phyloP scores from a whole-genome alignment of 331 rosid species.

The Cydonia oblonga region DNA sequence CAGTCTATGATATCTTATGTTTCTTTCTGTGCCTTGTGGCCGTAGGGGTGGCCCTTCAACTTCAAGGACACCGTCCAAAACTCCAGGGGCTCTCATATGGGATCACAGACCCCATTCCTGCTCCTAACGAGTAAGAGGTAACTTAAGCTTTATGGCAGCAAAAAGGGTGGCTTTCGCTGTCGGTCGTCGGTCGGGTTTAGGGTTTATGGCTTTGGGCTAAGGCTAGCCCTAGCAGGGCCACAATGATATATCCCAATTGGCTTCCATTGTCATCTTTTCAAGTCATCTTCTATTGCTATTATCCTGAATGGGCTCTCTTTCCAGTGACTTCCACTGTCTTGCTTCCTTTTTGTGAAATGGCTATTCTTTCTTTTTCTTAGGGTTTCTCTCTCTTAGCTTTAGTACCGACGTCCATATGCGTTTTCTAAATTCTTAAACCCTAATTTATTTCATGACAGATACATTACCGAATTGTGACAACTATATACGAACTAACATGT shows the following conservation, averaged over 20 bases:
- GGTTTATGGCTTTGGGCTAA: slow-evolving; percentile 11
- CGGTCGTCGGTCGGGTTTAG: slow-evolving; percentile 29
- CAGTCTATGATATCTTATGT: background rate
- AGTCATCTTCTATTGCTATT: slow-evolving; percentile 24
- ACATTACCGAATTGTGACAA: background rate
- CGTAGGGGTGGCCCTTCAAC: slow-evolving; percentile 9
- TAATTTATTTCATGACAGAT: background rate
- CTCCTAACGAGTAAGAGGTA: background rate
- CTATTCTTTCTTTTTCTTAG: slow-evolving; percentile 32
- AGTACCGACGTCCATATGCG: background rate
- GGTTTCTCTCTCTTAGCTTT: background rate
- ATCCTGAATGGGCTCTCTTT: slow-evolving; percentile 37
- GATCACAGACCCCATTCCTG: background rate
- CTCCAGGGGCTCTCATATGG: slow-evolving; percentile 28
- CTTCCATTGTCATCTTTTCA: background rate
- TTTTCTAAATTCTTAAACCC: background rate
- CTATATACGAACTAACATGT: background rate
- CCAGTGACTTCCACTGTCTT: slow-evolving; percentile 38
- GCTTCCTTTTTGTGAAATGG: slow-evolving; percentile 29
- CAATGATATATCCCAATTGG: background rate
- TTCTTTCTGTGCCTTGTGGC: background rate
- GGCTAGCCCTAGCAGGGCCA: too few relatives aligned
- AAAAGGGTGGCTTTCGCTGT: slow-evolving; percentile 26
- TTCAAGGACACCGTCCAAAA: slow-evolving; percentile 36
- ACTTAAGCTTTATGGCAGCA: background rate